Evolutionary conservation across 805 yeast genomes (phyloP).

Genomic region (Saccharomycopsis sp.): DNA sequence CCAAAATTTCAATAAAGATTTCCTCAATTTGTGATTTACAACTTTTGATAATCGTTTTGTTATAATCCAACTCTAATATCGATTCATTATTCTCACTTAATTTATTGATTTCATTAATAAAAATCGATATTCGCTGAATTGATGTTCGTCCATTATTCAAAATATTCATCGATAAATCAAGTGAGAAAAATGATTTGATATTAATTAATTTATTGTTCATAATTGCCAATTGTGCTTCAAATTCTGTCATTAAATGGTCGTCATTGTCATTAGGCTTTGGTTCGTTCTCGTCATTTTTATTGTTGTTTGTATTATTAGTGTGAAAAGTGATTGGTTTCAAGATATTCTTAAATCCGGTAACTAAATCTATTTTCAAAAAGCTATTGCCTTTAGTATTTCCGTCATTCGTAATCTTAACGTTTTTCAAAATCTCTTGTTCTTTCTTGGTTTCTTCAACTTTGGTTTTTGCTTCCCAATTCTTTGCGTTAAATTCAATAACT

Average conservation of each 20-base stretch:
- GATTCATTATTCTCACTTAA: conserved; percentile 25
- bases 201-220: conserved; percentile 68
- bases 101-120: conserved; percentile 27
- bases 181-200: conserved; percentile 67
- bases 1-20: conserved; percentile 62
- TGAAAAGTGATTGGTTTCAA: conserved; percentile 29
- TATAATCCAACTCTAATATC: conserved; percentile 29
- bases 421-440: conserved; percentile 34
- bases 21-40: conserved; percentile 45
- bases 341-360: conserved; percentile 58
- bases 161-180: conserved; percentile 69
- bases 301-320: conserved; percentile 16
- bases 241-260: conserved; percentile 49
- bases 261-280: too few species aligned
- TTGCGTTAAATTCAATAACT: conserved; percentile 28
- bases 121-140: conserved; percentile 49
- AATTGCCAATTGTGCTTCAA: conserved; percentile 76
- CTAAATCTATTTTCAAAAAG: conserved; percentile 36
- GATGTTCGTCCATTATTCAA: conserved; percentile 62
- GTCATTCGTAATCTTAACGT: conserved; percentile 24
- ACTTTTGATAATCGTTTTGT: conserved; percentile 24
- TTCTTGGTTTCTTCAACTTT: conserved; percentile 32
- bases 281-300: conserved; percentile 26
- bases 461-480: conserved; percentile 35
- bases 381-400: conserved; percentile 32